These are phyloP conservation scores for Populus hybrid DNA, from an alignment of 441 rosid genomes.

Conservation along the genomic window DNA sequence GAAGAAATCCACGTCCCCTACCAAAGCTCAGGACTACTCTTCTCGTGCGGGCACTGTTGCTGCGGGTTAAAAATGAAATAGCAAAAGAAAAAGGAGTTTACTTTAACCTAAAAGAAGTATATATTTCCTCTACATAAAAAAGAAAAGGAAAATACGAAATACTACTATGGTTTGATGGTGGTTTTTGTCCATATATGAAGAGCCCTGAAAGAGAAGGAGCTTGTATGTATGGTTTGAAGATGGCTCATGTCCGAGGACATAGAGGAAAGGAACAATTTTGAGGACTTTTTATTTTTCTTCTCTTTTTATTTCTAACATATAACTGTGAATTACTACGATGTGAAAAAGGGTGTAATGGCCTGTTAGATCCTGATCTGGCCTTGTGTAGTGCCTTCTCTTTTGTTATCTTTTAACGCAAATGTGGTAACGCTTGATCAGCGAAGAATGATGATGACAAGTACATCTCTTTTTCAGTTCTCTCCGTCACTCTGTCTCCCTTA, in stretches of 20 bases:
- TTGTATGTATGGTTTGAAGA: background rate
- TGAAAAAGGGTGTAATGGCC: background rate
- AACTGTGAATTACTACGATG: background rate
- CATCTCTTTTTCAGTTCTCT: background rate
- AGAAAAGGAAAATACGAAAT: background rate
- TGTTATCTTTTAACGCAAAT: background rate
- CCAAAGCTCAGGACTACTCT: conserved; percentile 34
- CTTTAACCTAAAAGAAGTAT: conserved; percentile 3
- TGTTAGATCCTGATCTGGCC: background rate
- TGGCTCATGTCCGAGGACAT: background rate
- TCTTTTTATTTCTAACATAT: background rate
- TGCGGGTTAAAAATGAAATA: conserved; percentile 33
- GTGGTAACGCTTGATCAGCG: background rate
- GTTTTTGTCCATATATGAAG: background rate
- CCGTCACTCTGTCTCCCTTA: background rate
- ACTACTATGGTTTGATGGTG: background rate
- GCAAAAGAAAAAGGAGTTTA: background rate
- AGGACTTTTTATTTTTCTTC: background rate
- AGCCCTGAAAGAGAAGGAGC: background rate
- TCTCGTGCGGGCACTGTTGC: conserved; percentile 47
- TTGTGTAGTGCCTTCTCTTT: background rate
- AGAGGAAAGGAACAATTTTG: conserved; percentile 2
- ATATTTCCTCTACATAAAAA: background rate
- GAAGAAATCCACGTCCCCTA: conserved; percentile 45
- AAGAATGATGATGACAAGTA: background rate